phyloP scores from a whole-genome alignment of 2,329 filamentous ascomycete species.

The Fusarium duplospermum region DNA sequence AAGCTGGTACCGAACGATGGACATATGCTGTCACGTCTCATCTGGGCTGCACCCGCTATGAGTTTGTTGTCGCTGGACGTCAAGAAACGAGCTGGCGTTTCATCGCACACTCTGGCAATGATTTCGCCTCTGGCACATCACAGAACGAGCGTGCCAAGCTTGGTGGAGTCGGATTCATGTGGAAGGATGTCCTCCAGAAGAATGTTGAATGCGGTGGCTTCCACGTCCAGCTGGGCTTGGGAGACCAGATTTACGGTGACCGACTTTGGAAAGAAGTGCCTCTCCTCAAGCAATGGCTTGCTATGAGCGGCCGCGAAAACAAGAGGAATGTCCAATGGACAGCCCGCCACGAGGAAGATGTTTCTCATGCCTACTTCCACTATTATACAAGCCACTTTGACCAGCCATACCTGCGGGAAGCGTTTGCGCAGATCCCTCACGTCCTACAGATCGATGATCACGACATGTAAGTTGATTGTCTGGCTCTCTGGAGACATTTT shows the following conservation, averaged over 20 bases:
- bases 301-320: constrained; percentile 92
- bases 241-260: constrained; percentile 96
- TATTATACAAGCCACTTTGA: constrained; percentile 99
- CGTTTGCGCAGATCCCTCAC: constrained; percentile 97
- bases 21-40: constrained; percentile 98
- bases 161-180: constrained; percentile 94
- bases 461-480: constrained; percentile 81
- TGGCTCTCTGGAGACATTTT: neutral
- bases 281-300: constrained; percentile 92
- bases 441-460: constrained; percentile 94
- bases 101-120: constrained; percentile 94
- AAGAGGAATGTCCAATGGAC: constrained; percentile 93
- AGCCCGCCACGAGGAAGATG: constrained; percentile 93
- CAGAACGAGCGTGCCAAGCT: constrained; percentile 87
- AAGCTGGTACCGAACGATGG: constrained; percentile 83
- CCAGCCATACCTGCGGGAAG: constrained; percentile 92
- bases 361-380: constrained; percentile 96
- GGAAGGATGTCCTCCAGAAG: constrained; percentile 98
- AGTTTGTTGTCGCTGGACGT: constrained; percentile 93
- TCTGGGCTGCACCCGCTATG: constrained; percentile 96
- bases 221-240: constrained; percentile 90
- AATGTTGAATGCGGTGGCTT: constrained; percentile 97
- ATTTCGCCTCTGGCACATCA: constrained; percentile 89
- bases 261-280: constrained; percentile 96
- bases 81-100: constrained; percentile 95